Base-by-base conservation (phyloP, 108 stramenopile species). In the Skeletonema tropicum region DNA sequence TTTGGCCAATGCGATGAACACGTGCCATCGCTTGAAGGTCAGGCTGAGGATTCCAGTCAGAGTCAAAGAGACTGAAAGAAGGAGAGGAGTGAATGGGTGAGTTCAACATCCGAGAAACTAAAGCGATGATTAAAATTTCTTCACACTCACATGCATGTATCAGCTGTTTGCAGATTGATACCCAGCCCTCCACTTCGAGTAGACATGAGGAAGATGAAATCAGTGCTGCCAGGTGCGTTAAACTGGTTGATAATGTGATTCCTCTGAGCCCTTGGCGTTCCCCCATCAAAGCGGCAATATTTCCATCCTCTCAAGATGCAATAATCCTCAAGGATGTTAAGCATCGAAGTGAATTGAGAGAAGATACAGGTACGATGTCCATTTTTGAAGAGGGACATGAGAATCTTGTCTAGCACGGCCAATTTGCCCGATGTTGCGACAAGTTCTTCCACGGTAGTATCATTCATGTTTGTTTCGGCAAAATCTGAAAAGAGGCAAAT, bases 1-100 rank as follows among this genome's bases (percentile, higher is more conserved):
- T 98, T 77, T 98, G 96, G 3, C 97, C 97, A 68, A 97, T 93
- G 14, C 98, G 91, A 78, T 99, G 98, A 38, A 97, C 95, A 12
- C 97, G 88, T 15, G 96, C 97, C 85, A 94, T 92, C 29, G 96
- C 97, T 74, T 98, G 98, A 12, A 94, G 64, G 77, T 98, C 98
- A 17, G 87, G 84, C 81, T 95, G 94, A 7, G 95, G 94, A 74
- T 98, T 96, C 93, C 94, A 96, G 74, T 97, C 97, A 46, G 77
- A 82, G 70, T 95, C 93, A 72, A 76, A 89, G 23, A 85, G 59
- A 19, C 72, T 72, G 14, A 61, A 67, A 4, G 8, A 57, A 14
- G 38, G 14, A 57, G 65, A 14, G n/a, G 38, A n/a, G 17, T 32
- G 58, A 19, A n/a, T 48, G 46, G 17, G 46, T 48, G 46, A 48